Percentiles rank a stretch among this genome's conserved stretches.
phyloP scores from a whole-genome alignment of 768 basidiomycete genomes.

The Termitomyces sp. region DNA sequence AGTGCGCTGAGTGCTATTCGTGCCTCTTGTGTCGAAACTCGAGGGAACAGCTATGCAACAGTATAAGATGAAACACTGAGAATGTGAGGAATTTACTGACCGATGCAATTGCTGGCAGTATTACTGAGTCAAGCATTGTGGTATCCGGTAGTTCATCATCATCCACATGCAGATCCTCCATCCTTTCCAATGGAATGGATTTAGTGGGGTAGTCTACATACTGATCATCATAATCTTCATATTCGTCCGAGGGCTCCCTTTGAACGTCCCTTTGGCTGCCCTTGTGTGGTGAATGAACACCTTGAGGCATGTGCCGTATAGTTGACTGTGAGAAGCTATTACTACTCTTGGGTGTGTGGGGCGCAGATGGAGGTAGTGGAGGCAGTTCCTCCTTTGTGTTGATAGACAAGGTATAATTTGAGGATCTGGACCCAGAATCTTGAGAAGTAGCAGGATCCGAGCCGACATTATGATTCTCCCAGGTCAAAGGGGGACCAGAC shows the following conservation, averaged over 20 bases:
- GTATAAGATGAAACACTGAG: background rate
- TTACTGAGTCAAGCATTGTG: conserved; percentile 94
- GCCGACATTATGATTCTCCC: conserved; percentile 65
- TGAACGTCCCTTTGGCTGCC: conserved; percentile 25
- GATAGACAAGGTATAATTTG: conserved; percentile 38
- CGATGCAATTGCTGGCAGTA: conserved; percentile 93
- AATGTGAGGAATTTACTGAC: conserved; percentile 40
- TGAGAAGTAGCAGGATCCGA: conserved; percentile 19
- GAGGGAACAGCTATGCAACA: conserved; percentile 69
- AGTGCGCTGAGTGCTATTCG: conserved; percentile 79
- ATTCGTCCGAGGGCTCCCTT: conserved; percentile 56
- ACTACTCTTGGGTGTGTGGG: conserved; percentile 30
- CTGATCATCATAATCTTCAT: conserved; percentile 59
- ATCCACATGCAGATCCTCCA: conserved; percentile 40
- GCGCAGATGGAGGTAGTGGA: conserved; percentile 40
- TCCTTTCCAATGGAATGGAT: conserved; percentile 41
- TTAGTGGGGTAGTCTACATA: conserved; percentile 46
- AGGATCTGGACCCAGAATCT: conserved; percentile 25
- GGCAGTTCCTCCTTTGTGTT: conserved; percentile 57
- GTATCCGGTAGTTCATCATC: conserved; percentile 70
- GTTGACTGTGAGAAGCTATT: conserved; percentile 57
- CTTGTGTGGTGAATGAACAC: conserved; percentile 19
- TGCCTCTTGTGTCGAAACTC: conserved; percentile 91
- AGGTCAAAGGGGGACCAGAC: conserved; percentile 68
- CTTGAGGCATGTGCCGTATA: conserved; percentile 49